Evolutionary conservation across 2,329 filamentous ascomycete genomes (phyloP), one percentile per base, ranked within the genome.

Genomic region (Pyrenophora teres): DNA sequence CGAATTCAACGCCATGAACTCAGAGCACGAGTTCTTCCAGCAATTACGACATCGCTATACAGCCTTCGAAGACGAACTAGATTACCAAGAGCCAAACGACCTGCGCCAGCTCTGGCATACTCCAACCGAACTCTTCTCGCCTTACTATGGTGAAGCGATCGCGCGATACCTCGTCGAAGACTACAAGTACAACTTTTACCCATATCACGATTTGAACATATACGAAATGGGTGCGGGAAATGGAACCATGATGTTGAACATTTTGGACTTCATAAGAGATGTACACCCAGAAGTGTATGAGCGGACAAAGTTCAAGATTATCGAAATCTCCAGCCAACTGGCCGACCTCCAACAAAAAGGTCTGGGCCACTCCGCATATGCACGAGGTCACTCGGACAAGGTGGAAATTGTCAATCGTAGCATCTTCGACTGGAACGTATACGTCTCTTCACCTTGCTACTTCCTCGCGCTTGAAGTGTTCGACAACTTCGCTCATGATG

Each of bases 151-250:
- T 69, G 92, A 99, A 79, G 90, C 94, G 30, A 90, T 99, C 62
- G 94, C 93, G n/a, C 87, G 93, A 16, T 97, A 97, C 74, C 84
- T 99, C 38, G 87, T 97, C 62, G 87, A 90, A 62, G 97, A 99
- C 78, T 99, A 99, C 82, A 92, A 94, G 72, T 85, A 97, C 71
- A 90, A 90, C 38, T 85, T 91, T 49, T 97, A 94, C 72, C 94
- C 94, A 2, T 97, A 97, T 79, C 87, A 97, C 75, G 94, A 99
- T 75, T 83, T 99, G 45, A 90, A 96, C 65, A 95, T 99, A 73
- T 99, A 97, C 82, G 94, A 99, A 74, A 96, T 99, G 89, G 94
- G 94, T 45, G 94, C 94, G 33, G 94, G 94, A 65, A 93, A 96
- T 67, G 94, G 94, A 57, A 99, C 95, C 0, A 83, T 99, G 70